These are phyloP conservation scores for Fusarium algeriense DNA, from an alignment of 2,329 filamentous ascomycete species.

Conservation along the genomic window DNA sequence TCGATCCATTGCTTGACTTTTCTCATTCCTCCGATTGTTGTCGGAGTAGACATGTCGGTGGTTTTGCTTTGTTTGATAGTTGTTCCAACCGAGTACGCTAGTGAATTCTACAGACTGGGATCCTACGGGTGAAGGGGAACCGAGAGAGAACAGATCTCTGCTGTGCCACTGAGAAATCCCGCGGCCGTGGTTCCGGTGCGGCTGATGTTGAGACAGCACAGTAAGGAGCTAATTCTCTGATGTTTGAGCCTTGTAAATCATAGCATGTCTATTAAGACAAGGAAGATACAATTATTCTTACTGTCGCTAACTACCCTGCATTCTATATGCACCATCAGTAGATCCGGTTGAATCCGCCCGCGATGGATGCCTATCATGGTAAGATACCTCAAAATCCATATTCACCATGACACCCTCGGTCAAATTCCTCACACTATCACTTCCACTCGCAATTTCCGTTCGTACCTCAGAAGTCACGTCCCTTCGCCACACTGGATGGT, in stretches of 20 bases:
- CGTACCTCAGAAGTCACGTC: conserved; percentile 14
- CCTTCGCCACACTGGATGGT: conserved; percentile 30
- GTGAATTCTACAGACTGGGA: not conserved
- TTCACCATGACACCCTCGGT: conserved; percentile 42
- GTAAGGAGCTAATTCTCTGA: not conserved
- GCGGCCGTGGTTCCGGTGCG: not conserved
- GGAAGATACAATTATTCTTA: not conserved
- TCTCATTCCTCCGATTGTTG: not conserved
- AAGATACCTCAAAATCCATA: conserved; percentile 42
- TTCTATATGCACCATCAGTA: conserved; percentile 28
- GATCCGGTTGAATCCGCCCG: conserved; percentile 37
- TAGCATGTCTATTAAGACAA: not conserved
- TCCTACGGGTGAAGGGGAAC: not conserved
- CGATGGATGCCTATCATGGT: conserved; percentile 35
- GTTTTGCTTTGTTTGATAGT: not conserved
- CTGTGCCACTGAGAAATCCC: too few species aligned
- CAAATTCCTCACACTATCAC: conserved; percentile 42
- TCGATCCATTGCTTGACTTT: not conserved
- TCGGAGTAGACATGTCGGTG: not conserved
- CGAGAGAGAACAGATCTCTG: not conserved
- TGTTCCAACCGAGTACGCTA: not conserved
- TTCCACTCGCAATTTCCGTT: conserved; percentile 25
- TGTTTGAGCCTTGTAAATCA: not conserved
- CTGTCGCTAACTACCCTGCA: conserved; percentile 2
- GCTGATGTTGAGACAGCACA: not conserved